Percentiles rank a stretch among this genome's conserved stretches.
Evolutionary conservation across 2,329 filamentous ascomycete genomes (phyloP).

Genomic region (Aspergillus pseudonomiae): DNA sequence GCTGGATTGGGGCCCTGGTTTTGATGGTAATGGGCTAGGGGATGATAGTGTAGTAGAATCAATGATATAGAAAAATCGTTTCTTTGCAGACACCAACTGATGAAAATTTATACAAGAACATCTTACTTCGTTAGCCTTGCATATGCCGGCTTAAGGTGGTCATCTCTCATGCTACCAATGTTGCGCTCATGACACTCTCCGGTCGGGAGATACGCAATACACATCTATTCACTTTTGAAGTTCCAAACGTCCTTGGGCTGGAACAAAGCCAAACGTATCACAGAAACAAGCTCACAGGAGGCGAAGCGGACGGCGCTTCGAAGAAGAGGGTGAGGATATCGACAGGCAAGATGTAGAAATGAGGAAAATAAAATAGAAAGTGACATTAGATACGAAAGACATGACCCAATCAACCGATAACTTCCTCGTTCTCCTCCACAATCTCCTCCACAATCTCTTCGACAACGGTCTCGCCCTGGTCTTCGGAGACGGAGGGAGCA

Average conservation of each 20-base stretch:
- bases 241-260: slow-evolving; percentile 21
- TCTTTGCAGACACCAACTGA: background rate
- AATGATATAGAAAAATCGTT: slow-evolving; percentile 1
- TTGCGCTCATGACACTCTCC: slow-evolving; percentile 24
- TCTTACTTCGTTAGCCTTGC: slow-evolving; percentile 4
- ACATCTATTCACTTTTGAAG: slow-evolving; percentile 31
- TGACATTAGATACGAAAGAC: slow-evolving; percentile 36
- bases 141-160: slow-evolving; percentile 23
- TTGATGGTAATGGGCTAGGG: slow-evolving; percentile 7
- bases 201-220: slow-evolving; percentile 26
- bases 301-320: slow-evolving; percentile 17
- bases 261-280: slow-evolving; percentile 25
- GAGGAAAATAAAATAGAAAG: slow-evolving; percentile 31
- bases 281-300: slow-evolving; percentile 22
- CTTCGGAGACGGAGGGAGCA: slow-evolving; percentile 60
- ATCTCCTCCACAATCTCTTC: slow-evolving; percentile 90
- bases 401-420: slow-evolving; percentile 50
- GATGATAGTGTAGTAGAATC: background rate
- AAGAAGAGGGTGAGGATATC: slow-evolving; percentile 28
- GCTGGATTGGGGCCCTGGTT: slow-evolving; percentile 4
- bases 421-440: slow-evolving; percentile 80
- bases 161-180: slow-evolving; percentile 32
- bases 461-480: slow-evolving; percentile 74
- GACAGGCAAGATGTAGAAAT: slow-evolving; percentile 29
- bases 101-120: background rate